Base-by-base conservation (phyloP, 1,284 basidiomycete species). In the Apiotrichum montevideense region DNA sequence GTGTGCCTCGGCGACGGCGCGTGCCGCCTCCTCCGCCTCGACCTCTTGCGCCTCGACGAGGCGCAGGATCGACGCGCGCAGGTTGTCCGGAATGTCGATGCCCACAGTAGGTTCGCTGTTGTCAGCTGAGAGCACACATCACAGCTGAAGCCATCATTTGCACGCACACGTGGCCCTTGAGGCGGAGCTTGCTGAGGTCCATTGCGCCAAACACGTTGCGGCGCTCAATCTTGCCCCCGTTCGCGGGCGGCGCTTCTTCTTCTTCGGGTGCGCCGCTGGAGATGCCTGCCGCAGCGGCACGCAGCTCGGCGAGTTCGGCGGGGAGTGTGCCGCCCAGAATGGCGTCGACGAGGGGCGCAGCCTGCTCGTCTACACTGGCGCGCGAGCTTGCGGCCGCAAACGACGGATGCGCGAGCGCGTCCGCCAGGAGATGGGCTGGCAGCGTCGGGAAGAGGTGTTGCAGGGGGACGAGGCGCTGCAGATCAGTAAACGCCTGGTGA, bases 1-100 rank as follows among this genome's bases (percentile, higher is more conserved):
- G 15, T 57, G 63, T 11, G 71, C 53, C 65, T 76, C 71, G 7
- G 62, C 64, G n/a, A 73, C 66, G 6, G 72, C 77, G 3, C 77
- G 75, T 8, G 79, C 80, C 1, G 83, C 82, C 14, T 85, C 86
- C 15, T 86, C 85, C 13, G 85, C 86, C 29, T 84, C 83, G 43
- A 85, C 81, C 0, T 78, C 80, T 51, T 89, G 82, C 29, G 80
- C 83, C 65, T 90, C 86, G 0, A 84, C 86, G 3, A 87, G 81
- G 32, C 88, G 83, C 13, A 92, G 79, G 63, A 92, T 86, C 56
- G 86, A 85, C 0, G 83, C 83, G 67, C 91, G 90, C 81, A 91
- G 85, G 65, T 85, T 80, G 46, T 86, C 85, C 4, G 85, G 81
- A 65, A 85, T 84, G 1, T 80, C 76, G 4, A 80, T 79, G 63